phyloP scores from a whole-genome alignment of 345 rosid genomes.

The Aquilaria sinensis region DNA sequence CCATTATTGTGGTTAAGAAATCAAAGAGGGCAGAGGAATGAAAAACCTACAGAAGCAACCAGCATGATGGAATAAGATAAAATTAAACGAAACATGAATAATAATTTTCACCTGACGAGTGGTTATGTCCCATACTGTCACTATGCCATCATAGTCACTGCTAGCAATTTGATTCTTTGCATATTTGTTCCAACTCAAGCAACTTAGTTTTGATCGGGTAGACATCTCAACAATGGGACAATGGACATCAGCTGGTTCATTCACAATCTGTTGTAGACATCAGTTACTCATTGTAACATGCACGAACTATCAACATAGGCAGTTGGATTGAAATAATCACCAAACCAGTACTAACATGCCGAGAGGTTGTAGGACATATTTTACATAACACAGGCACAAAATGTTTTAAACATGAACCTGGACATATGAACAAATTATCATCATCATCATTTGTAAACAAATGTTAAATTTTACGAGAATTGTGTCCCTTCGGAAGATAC shows the following conservation, averaged over 20 bases:
- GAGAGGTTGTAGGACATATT: too few relatives aligned
- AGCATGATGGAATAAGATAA: neutral
- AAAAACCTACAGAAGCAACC: neutral
- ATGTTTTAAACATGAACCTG: too few relatives aligned
- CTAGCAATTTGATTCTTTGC: conserved; percentile 53
- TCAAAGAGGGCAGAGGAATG: neutral
- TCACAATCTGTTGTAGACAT: conserved; percentile 29
- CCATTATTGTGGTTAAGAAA: neutral
- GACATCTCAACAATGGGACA: conserved; percentile 52
- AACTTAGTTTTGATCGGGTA: conserved; percentile 56
- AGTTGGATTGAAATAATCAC: neutral
- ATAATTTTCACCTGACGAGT: conserved; percentile 40
- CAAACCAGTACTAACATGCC: too few relatives aligned
- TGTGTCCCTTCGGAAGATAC: too few relatives aligned
- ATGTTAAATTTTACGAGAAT: too few relatives aligned
- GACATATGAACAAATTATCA: too few relatives aligned
- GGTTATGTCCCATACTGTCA: conserved; percentile 51
- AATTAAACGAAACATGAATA: conserved; percentile 1
- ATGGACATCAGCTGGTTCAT: conserved; percentile 47
- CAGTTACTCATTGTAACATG: too few relatives aligned
- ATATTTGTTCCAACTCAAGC: conserved; percentile 66
- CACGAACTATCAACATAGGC: neutral
- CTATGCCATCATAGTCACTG: conserved; percentile 65
- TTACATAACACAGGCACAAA: too few relatives aligned
- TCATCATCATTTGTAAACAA: too few relatives aligned